phyloP scores from a whole-genome alignment of 192 early-diverging fungal genomes.

The Backusella westeae region DNA sequence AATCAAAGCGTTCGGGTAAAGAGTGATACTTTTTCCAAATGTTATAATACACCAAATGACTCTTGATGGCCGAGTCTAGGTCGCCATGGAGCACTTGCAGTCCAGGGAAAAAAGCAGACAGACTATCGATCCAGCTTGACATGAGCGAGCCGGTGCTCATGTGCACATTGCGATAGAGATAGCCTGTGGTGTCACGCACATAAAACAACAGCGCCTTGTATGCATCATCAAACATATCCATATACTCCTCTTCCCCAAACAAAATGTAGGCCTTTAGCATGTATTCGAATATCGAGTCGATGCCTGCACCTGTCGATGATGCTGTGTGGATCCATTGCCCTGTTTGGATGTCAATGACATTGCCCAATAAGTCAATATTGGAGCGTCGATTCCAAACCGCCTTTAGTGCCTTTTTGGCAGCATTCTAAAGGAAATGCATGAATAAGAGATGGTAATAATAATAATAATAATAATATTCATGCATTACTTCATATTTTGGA shows the following conservation, averaged over 20 bases:
- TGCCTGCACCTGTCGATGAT: conserved; percentile 83
- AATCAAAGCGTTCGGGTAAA: conserved; percentile 88
- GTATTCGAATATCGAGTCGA: conserved; percentile 94
- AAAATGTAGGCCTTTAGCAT: conserved; percentile 85
- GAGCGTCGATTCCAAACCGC: conserved; percentile 81
- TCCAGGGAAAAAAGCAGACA: conserved; percentile 92
- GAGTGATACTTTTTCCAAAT: conserved; percentile 86
- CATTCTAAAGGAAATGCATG: conserved; percentile 36
- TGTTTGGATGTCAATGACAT: conserved; percentile 70
- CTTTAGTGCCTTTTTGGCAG: conserved; percentile 64
- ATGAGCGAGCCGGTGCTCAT: conserved; percentile 66
- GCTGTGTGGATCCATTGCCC: conserved; percentile 72
- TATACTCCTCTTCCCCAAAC: conserved; percentile 81
- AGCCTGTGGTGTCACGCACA: conserved; percentile 66
- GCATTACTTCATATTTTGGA: conserved; percentile 68
- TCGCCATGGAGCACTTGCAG: conserved; percentile 89
- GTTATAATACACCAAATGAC: conserved; percentile 81
- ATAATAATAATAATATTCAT: conserved; percentile 12
- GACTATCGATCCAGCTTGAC: conserved; percentile 81
- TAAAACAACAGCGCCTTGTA: conserved; percentile 68
- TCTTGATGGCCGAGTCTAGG: conserved; percentile 76
- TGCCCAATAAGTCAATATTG: conserved; percentile 75
- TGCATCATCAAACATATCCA: conserved; percentile 70
- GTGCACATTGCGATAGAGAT: conserved; percentile 86
- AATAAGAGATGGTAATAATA: neutral